Evolutionary conservation across 176 grass and related monocot genomes (phyloP), one percentile per base, ranked within the genome.

Genomic region (Neostapfia colusana): DNA sequence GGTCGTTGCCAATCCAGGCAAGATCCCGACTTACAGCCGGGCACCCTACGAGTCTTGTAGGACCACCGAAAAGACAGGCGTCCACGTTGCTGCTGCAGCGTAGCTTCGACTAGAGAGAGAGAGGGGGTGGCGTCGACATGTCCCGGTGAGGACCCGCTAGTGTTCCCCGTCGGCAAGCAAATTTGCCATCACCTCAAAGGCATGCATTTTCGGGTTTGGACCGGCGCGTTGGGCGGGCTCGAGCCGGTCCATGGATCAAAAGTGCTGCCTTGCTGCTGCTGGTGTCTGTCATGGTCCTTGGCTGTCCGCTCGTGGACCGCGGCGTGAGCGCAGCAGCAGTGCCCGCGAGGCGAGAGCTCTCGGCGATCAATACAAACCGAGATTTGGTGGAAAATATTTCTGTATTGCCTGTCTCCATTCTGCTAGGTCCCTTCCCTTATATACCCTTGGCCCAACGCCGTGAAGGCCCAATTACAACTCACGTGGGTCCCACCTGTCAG

Each of bases 61-160:
- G 72, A 45, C 4, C 23, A 8, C 67, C 21, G 58, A 61, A 61
- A 13, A 61, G 17, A 1, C 25, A 28, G 18, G 36, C 36, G 12
- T 70, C 26, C 44, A 20, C 14, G 40, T 67, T 40, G 45, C 4
- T 60, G 42, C 56, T 59, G 38, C 25, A 24, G 25, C 18, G 60
- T 74, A 53, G 14, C 15, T 26, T 35, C 20, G 50, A 20, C 23
- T 46, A 6, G 46, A 49, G 46, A 21, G 62, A 57, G n/a, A n/a
- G n/a, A n/a, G n/a, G n/a, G n/a, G n/a, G n/a, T 35, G 40, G 21
- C 10, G 64, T 62, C 45, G 66, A 64, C 73, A 34, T 73, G 68
- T 63, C 43, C 67, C 48, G 4, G 27, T 8, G 38, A 38, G 75
- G 42, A 39, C 45, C 34, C 37, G 45, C 24, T 36, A 26, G 48